Evolutionary conservation across 345 rosid genomes (phyloP).

Genomic region (Gossypium turneri): DNA sequence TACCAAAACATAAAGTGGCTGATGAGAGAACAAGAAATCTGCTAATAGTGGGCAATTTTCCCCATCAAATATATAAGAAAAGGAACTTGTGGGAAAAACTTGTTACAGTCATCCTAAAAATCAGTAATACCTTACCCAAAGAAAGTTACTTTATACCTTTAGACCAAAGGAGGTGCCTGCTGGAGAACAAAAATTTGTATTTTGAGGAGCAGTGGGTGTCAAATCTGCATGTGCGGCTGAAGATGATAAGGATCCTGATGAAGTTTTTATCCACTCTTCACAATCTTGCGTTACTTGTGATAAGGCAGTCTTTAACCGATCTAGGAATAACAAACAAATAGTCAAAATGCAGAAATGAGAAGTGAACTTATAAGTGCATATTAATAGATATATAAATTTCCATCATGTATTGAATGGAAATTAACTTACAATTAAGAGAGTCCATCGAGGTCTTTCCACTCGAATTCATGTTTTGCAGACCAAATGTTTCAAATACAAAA

Average conservation of each 20-base stretch:
- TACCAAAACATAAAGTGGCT: background rate
- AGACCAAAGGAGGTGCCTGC: slow-evolving; percentile 63
- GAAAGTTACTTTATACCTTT: slow-evolving; percentile 50
- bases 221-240: slow-evolving; percentile 59
- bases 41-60: background rate
- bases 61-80: background rate
- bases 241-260: slow-evolving; percentile 38
- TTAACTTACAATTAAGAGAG: slow-evolving; percentile 65
- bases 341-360: background rate
- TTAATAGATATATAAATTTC: background rate
- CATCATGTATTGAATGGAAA: slow-evolving; percentile 7
- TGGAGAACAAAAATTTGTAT: slow-evolving; percentile 34
- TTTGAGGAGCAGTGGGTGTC: slow-evolving; percentile 56
- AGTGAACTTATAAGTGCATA: background rate
- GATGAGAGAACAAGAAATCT: background rate
- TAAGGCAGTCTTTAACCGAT: slow-evolving; percentile 76
- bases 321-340: slow-evolving; percentile 38
- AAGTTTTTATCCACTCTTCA: slow-evolving; percentile 89
- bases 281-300: slow-evolving; percentile 85
- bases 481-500: slow-evolving; percentile 71
- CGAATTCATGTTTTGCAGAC: slow-evolving; percentile 51
- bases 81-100: background rate
- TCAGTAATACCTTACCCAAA: background rate
- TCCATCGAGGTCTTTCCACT: slow-evolving; percentile 55
- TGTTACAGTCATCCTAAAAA: background rate